A percentile compares a stretch with the other conserved stretches of the same genome.
phyloP scores from a whole-genome alignment of 2,329 filamentous ascomycete species.

The Claviceps capensis region DNA sequence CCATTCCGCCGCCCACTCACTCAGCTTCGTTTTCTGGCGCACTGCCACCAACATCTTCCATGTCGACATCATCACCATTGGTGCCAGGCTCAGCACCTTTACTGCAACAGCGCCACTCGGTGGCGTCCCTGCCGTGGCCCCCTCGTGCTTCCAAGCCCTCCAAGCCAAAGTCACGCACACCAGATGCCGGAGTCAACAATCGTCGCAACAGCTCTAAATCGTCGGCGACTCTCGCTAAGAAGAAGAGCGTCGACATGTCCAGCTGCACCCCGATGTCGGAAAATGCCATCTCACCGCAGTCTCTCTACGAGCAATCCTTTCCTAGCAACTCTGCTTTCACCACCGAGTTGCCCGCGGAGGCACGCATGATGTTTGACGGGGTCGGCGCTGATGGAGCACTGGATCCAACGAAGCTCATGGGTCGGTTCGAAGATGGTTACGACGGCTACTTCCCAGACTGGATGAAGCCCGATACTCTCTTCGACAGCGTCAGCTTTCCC shows the following conservation, averaged over 20 bases:
- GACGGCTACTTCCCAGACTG: constrained; percentile 1
- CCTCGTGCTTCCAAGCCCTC: not conserved
- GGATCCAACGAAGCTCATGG: constrained; percentile 3
- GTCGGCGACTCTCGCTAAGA: not conserved
- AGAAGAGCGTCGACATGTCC: not conserved
- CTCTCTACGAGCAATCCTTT: constrained; percentile 5
- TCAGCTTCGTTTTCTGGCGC: not conserved
- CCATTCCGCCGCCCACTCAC: not conserved
- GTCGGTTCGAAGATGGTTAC: constrained; percentile 8
- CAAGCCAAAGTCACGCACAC: not conserved
- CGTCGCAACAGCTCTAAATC: constrained; percentile 3
- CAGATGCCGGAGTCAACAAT: not conserved
- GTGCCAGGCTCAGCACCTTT: not conserved
- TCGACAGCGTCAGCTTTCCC: constrained; percentile 1
- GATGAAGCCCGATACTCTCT: not conserved
- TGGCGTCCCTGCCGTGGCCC: not conserved
- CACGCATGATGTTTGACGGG: constrained; percentile 25
- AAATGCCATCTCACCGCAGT: constrained; percentile 9
- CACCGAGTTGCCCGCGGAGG: constrained; percentile 26
- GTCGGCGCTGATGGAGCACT: constrained; percentile 16
- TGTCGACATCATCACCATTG: not conserved
- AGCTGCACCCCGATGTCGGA: not conserved
- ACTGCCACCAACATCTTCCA: not conserved
- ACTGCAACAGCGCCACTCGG: not conserved
- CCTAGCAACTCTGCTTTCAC: constrained; percentile 25